phyloP scores from a whole-genome alignment of 1,284 basidiomycete species.

The Chalciporus sp. region DNA sequence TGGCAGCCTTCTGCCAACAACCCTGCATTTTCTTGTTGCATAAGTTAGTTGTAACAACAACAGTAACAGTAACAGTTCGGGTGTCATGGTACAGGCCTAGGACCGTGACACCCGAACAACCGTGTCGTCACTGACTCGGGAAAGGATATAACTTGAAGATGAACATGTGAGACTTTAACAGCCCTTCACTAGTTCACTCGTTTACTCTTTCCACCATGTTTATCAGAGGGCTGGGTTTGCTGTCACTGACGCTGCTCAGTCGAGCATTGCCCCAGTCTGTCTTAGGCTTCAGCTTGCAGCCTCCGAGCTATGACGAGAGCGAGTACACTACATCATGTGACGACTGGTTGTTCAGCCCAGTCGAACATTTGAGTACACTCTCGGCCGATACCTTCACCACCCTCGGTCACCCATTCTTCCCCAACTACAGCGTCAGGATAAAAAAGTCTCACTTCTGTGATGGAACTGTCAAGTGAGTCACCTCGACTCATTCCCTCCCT shows the following conservation, averaged over 20 bases:
- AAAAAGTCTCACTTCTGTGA: constrained; percentile 44
- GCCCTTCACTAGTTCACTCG: not conserved
- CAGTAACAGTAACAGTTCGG: too few species aligned
- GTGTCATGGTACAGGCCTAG: too few species aligned
- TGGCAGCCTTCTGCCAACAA: too few species aligned
- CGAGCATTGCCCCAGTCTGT: constrained; percentile 21
- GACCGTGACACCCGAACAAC: not conserved
- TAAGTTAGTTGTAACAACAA: too few species aligned
- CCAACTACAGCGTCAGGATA: constrained; percentile 55
- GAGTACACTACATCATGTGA: constrained; percentile 19
- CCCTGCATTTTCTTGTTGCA: too few species aligned
- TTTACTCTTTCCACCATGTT: constrained; percentile 12
- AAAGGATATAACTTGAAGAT: not conserved
- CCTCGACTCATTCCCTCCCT: constrained; percentile 49
- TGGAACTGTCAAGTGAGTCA: constrained; percentile 34
- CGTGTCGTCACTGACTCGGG: not conserved
- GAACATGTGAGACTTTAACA: too few species aligned
- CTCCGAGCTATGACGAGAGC: not conserved
- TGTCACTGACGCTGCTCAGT: constrained; percentile 21
- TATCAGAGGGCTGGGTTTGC: constrained; percentile 8
- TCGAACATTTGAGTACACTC: constrained; percentile 39
- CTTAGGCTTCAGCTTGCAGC: constrained; percentile 9
- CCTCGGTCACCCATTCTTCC: constrained; percentile 54
- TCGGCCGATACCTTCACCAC: constrained; percentile 48
- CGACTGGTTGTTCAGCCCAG: constrained; percentile 30